A percentile compares a stretch with the other conserved stretches of the same genome.
These are phyloP conservation scores for Pneumocystis canis DNA, from an alignment of 1,139 yeast genomes.

Conservation along the genomic window DNA sequence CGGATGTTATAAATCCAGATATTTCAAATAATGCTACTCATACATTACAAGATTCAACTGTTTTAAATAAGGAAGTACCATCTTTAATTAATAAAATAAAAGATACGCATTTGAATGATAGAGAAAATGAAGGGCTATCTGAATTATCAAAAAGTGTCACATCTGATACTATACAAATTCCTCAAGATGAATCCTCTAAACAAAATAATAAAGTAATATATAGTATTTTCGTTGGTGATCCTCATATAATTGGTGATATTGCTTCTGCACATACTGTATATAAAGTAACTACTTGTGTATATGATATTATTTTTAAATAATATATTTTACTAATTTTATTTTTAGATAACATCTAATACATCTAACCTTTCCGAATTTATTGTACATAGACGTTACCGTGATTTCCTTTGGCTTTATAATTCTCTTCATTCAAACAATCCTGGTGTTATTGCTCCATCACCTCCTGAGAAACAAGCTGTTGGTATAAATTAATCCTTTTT, in stretches of 20 bases:
- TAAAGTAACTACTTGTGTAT: slow-evolving; percentile 43
- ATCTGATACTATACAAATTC: not conserved
- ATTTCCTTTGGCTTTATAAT: slow-evolving; percentile 77
- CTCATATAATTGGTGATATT: slow-evolving; percentile 79
- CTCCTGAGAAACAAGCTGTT: slow-evolving; percentile 88
- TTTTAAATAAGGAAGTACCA: not conserved
- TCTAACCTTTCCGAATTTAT: slow-evolving; percentile 28
- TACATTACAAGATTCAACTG: not conserved
- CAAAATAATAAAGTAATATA: slow-evolving; percentile 23
- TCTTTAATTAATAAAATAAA: not conserved
- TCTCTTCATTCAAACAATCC: slow-evolving; percentile 78
- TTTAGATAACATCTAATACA: slow-evolving; percentile 29
- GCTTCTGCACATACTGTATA: slow-evolving; percentile 83
- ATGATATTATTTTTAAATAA: slow-evolving; percentile 14
- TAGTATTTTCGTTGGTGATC: slow-evolving; percentile 72
- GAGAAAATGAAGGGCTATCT: not conserved
- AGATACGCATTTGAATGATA: not conserved
- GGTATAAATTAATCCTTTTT: slow-evolving; percentile 34
- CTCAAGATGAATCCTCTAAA: slow-evolving; percentile 11
- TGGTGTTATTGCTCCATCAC: slow-evolving; percentile 87
- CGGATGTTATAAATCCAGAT: not conserved
- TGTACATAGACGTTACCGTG: slow-evolving; percentile 67
- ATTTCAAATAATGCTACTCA: not conserved
- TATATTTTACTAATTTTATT: not conserved
- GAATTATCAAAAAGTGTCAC: not conserved